These are phyloP conservation scores for Exophiala calicioides DNA, from an alignment of 2,329 filamentous ascomycete genomes.

Conservation along the genomic window DNA sequence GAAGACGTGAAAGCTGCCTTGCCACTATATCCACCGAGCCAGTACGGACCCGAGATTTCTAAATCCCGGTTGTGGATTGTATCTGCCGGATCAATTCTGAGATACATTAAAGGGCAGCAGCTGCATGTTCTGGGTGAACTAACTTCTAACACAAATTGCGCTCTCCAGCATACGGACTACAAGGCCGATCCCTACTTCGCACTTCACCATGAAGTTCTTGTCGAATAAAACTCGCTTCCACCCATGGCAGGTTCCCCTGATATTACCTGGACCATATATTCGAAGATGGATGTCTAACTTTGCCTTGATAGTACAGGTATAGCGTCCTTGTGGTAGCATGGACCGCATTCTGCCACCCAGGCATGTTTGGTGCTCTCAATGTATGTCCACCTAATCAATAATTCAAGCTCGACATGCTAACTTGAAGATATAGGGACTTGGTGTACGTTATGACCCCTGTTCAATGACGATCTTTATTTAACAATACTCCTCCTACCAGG, in stretches of 20 bases:
- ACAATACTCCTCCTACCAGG: neutral
- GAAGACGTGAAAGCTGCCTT: too few relatives aligned
- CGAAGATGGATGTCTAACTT: neutral
- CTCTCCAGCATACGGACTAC: too few relatives aligned
- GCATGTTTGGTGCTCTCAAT: slow-evolving; percentile 1
- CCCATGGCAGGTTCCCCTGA: neutral
- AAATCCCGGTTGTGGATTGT: neutral
- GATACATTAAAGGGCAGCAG: too few relatives aligned
- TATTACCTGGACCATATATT: neutral
- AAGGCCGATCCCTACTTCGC: too few relatives aligned
- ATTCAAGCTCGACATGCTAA: too few relatives aligned
- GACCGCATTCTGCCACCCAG: slow-evolving; percentile 1
- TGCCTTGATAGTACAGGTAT: neutral
- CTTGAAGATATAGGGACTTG: neutral
- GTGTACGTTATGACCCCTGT: neutral
- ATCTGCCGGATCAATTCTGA: neutral
- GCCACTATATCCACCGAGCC: too few relatives aligned
- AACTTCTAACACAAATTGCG: too few relatives aligned
- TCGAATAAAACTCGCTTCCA: neutral
- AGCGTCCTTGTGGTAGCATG: neutral
- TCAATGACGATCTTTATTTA: neutral
- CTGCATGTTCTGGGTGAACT: too few relatives aligned
- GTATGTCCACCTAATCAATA: too few relatives aligned
- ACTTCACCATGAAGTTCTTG: neutral
- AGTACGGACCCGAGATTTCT: too few relatives aligned